Percentiles rank a stretch among this genome's conserved stretches.
Evolutionary conservation across 2,329 filamentous ascomycete species (phyloP).

Genomic region (Neospermospora avenae): DNA sequence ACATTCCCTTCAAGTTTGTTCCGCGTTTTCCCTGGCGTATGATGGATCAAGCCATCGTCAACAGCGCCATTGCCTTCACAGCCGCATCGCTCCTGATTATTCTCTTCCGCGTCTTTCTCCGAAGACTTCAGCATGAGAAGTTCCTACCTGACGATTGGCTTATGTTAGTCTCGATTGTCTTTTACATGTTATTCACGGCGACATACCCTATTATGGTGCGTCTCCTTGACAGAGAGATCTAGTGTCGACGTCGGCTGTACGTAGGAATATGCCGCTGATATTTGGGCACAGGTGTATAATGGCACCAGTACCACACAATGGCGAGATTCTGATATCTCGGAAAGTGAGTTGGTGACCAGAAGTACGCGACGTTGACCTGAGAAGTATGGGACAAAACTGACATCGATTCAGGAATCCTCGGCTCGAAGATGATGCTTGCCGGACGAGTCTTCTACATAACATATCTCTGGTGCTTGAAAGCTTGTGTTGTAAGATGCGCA

Average conservation of each 20-base stretch:
- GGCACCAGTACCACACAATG: slow-evolving; percentile 16
- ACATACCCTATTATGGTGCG: slow-evolving; percentile 18
- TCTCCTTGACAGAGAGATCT: neutral
- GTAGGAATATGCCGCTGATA: neutral
- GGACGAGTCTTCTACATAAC: slow-evolving; percentile 20
- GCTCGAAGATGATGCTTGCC: slow-evolving; percentile 20
- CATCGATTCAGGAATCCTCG: slow-evolving; percentile 16
- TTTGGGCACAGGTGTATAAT: slow-evolving; percentile 13
- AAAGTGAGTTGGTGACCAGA: neutral
- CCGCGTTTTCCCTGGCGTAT: neutral
- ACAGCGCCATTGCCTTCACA: slow-evolving; percentile 20
- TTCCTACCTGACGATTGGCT: slow-evolving; percentile 26
- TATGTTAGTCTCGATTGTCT: slow-evolving; percentile 17
- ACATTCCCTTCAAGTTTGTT: neutral
- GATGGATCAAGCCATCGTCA: slow-evolving; percentile 12
- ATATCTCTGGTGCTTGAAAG: slow-evolving; percentile 29
- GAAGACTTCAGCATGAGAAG: slow-evolving; percentile 23
- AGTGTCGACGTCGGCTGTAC: neutral
- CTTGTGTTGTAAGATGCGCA: slow-evolving; percentile 23
- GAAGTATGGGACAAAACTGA: slow-evolving; percentile 2
- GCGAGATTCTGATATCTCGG: slow-evolving; percentile 5
- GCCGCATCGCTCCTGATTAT: slow-evolving; percentile 22
- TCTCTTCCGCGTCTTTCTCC: slow-evolving; percentile 19
- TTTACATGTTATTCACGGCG: slow-evolving; percentile 18
- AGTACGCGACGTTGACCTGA: neutral